A percentile compares a stretch with the other conserved stretches of the same genome.
These are phyloP conservation scores for Vitis hybrid DNA, from an alignment of 177 flowering plant genomes.

Conservation along the genomic window DNA sequence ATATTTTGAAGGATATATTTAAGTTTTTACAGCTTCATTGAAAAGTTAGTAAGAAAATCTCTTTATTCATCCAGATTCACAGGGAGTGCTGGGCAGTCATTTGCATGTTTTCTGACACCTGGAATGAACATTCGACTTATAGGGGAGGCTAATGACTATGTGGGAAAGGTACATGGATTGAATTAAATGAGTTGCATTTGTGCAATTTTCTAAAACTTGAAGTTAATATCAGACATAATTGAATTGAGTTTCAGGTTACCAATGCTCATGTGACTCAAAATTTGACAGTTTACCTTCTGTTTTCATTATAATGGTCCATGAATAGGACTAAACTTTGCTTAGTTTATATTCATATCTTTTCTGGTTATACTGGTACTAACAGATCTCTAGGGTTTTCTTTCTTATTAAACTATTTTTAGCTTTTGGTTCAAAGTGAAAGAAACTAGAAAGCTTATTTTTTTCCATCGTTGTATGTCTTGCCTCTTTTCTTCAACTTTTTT, in stretches of 20 bases:
- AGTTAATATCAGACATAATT: neutral
- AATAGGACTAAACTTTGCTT: no score
- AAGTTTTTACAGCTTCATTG: no score
- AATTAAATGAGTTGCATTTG: neutral
- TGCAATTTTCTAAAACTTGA: neutral
- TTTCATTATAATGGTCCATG: no score
- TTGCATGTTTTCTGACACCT: constrained; percentile 92
- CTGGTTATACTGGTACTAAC: no score
- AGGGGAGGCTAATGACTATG: constrained; percentile 99
- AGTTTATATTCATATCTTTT: no score
- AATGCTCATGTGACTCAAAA: neutral
- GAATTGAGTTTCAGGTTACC: neutral
- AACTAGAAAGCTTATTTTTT: no score
- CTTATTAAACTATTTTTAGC: no score
- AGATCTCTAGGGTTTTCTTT: neutral
- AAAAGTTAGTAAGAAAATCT: neutral
- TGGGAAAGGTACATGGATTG: constrained; percentile 74
- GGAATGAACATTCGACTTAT: constrained; percentile 94
- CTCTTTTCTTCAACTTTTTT: neutral
- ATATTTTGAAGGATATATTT: neutral
- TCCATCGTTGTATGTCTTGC: neutral
- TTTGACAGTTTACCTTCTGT: neutral
- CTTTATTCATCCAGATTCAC: constrained; percentile 51
- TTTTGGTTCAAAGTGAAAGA: no score
- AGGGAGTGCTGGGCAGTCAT: constrained; percentile 99